Percentiles rank a stretch among this genome's conserved stretches.
Conservation (phyloP, 345 rosid genomes). For the Arabidopsis arenosa region DNA sequence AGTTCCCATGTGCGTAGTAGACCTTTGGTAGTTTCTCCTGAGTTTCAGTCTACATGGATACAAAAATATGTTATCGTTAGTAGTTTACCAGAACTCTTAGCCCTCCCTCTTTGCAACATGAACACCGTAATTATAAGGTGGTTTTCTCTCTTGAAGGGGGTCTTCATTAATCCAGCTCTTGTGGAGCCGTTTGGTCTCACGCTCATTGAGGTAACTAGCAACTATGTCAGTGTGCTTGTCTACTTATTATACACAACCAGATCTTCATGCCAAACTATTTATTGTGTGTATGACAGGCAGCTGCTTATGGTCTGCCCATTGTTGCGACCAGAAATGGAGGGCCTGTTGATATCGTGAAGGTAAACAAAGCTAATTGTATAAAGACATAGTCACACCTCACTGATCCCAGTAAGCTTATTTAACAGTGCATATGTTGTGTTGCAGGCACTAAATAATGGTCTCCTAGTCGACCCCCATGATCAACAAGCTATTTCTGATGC, state of each 20-base stretch:
- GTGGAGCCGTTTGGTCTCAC: conserved; percentile 99
- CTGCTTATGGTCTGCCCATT: conserved; percentile 98
- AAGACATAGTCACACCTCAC: conserved; percentile 13
- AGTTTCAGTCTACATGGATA: conserved; percentile 13
- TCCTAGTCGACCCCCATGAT: conserved; percentile 94
- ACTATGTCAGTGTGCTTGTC: conserved; percentile 46
- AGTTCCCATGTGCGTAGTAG: conserved; percentile 24
- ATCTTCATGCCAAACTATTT: conserved; percentile 29
- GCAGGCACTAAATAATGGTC: conserved; percentile 93
- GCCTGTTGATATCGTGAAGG: conserved; percentile 80
- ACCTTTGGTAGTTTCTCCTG: conserved; percentile 21
- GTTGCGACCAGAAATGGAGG: conserved; percentile 99
- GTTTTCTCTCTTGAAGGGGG: conserved; percentile 62
- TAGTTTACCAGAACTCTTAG: conserved; percentile 11
- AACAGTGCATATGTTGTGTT: conserved; percentile 8
- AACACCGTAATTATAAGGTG: conserved; percentile 5
- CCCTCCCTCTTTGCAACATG: conserved; percentile 42
- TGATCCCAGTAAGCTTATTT: conserved; percentile 6
- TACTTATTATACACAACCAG: conserved; percentile 39
- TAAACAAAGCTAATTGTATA: conserved; percentile 6
- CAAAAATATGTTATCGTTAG: neutral
- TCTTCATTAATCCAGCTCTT: conserved; percentile 95
- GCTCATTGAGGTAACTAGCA: conserved; percentile 74
- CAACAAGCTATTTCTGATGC: conserved; percentile 90
- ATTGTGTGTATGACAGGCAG: conserved; percentile 64